Base-by-base conservation (phyloP, 352 stramenopile genomes). In the Sclerospora graminicola region DNA sequence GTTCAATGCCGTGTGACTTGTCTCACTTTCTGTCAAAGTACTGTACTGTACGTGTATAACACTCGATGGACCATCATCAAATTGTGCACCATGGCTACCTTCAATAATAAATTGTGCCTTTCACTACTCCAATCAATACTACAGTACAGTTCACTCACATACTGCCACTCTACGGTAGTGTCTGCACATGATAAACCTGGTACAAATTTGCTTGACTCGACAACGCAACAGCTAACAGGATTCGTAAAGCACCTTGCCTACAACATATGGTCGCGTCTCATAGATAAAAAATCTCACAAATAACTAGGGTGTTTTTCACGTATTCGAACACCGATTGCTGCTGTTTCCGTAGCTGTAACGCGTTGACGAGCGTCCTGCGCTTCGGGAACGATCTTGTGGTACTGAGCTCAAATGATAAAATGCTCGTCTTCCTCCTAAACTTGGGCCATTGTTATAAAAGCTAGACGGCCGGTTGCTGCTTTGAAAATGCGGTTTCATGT, bases 361-460 rank as follows among this genome's bases (percentile, higher is more conserved):
- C 16, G 57, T 51, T 36, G 64, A 71, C 14, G 62, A 62, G 19
- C 69, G 64, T 43, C 63, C 62, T 37, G 58, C 49, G 20, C 64
- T 80, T 7, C 71, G 51, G 29, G 68, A 78, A 28, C 71, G 71
- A 50, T 84, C 71, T 28, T 71, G 41, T 7, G 68, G 62, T 41
- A 84, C 29, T 11, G 71, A 82, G 16, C 9, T 72, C 10, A 65
- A 77, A 48, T 73, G 53, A 38, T 73, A 66, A 39, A 79, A 80
- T 7, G 48, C 40, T 19, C 63, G 52, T n/a, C 61, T 56, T 8
- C 43, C 45, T 1, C 42, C 50, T 20, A 66, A 48, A 33, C 33
- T 48, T 2, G 51, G 27, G 15, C 34, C 37, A 11, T 36, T 68
- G 49, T 50, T 69, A 30, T 76, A 61, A 28, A 79, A 82, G 18